These are phyloP conservation scores for Achaetomiella virescens DNA, from an alignment of 495 filamentous ascomycete species.

Conservation along the genomic window DNA sequence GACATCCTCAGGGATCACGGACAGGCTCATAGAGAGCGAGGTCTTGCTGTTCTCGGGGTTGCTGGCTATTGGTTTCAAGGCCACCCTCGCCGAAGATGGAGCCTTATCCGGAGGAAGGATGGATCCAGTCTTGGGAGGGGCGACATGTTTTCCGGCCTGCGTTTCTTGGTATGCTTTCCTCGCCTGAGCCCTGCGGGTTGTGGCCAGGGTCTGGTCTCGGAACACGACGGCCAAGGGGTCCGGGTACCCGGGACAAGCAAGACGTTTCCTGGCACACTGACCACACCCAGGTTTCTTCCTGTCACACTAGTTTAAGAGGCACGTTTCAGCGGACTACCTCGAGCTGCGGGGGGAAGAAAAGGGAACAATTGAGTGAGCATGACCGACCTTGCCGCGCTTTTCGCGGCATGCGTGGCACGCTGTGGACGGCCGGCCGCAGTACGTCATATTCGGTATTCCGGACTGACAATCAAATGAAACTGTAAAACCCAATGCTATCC, in stretches of 20 bases:
- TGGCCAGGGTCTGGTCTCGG: background rate
- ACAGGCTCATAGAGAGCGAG: background rate
- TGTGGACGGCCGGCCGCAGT: background rate
- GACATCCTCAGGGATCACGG: background rate
- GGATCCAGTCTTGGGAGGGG: no score
- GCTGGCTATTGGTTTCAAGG: no score
- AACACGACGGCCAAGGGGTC: slow-evolving; percentile 10
- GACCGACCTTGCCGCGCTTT: background rate
- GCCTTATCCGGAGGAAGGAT: no score
- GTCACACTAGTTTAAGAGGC: background rate
- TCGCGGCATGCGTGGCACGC: background rate
- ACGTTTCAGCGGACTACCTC: background rate
- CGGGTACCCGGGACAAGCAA: slow-evolving; percentile 23
- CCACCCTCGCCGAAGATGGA: no score
- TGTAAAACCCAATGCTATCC: no score
- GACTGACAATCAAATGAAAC: background rate
- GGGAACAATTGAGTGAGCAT: background rate
- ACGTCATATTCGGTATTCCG: background rate
- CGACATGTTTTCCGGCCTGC: background rate
- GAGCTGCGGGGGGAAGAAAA: no score
- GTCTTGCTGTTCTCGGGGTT: no score
- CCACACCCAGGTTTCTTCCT: background rate
- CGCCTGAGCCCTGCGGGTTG: background rate
- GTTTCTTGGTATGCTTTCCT: background rate
- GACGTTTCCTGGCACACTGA: background rate